Percentiles rank a stretch among this genome's conserved stretches.
Evolutionary conservation across 2,329 filamentous ascomycete genomes (phyloP).

Genomic region (Myriosclerotinia duriaeana): DNA sequence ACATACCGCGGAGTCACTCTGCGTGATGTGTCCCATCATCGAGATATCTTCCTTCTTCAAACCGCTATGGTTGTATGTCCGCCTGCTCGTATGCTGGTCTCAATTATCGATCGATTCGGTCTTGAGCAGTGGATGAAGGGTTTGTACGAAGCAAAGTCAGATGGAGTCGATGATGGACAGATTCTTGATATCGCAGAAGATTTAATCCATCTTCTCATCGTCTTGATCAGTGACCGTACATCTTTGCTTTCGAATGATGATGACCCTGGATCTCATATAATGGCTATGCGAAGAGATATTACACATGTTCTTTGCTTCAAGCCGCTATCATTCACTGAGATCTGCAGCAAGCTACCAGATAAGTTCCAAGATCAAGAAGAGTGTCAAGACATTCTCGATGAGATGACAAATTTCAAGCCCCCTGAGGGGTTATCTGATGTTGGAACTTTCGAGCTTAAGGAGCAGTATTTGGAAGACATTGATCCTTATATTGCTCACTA

Average conservation of each 20-base stretch:
- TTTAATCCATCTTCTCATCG: constrained; percentile 89
- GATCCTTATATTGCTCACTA: constrained; percentile 97
- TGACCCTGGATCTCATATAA: constrained; percentile 62
- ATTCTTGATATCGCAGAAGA: constrained; percentile 93
- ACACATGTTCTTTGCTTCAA: constrained; percentile 95
- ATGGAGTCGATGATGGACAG: constrained; percentile 81
- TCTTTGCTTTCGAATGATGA: constrained; percentile 70
- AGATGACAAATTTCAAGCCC: constrained; percentile 84
- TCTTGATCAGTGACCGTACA: constrained; percentile 84
- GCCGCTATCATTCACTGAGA: constrained; percentile 89
- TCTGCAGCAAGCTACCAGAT: constrained; percentile 82
- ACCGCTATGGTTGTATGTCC: constrained; percentile 85
- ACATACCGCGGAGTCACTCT: constrained; percentile 89
- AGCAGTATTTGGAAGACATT: constrained; percentile 80
- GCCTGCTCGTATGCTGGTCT: constrained; percentile 78
- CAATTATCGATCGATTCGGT: constrained; percentile 88
- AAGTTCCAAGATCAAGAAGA: constrained; percentile 86
- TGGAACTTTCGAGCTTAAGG: constrained; percentile 89
- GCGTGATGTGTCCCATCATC: constrained; percentile 88
- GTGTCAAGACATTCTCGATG: constrained; percentile 78
- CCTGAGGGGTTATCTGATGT: constrained; percentile 91
- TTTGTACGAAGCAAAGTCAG: constrained; percentile 68
- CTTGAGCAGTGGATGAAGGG: constrained; percentile 86
- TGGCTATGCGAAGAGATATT: constrained; percentile 82
- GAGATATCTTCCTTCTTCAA: constrained; percentile 92